phyloP scores from a whole-genome alignment of 2,329 filamentous ascomycete genomes.

The Botrytis byssoidea region DNA sequence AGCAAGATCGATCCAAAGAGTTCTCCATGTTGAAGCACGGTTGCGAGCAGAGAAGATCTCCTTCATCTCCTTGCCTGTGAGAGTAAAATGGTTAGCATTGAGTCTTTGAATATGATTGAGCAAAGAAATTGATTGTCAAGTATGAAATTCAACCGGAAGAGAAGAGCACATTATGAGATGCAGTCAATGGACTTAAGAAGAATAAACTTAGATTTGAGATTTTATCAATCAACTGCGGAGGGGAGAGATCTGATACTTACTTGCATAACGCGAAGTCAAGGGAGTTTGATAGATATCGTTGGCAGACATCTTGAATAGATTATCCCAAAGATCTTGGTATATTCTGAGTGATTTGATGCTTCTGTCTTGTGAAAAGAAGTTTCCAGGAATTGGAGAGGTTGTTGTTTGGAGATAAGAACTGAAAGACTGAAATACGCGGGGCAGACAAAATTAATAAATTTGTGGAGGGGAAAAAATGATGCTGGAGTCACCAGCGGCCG shows the following conservation, averaged over 20 bases:
- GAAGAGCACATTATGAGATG: background rate
- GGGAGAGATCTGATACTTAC: constrained; percentile 24
- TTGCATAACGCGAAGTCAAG: constrained; percentile 68
- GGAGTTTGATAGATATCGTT: constrained; percentile 64
- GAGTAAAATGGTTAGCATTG: constrained; percentile 7
- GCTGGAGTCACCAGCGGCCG: background rate
- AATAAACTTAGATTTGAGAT: background rate
- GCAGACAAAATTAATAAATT: background rate
- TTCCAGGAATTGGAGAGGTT: background rate
- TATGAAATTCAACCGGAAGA: background rate
- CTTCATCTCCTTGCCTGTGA: constrained; percentile 59
- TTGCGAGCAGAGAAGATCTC: constrained; percentile 76
- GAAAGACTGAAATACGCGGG: background rate
- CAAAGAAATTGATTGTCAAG: background rate
- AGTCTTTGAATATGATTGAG: background rate
- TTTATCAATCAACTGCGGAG: background rate
- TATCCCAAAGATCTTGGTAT: background rate
- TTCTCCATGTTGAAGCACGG: constrained; percentile 45
- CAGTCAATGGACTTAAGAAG: background rate
- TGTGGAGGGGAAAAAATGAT: constrained; percentile 10
- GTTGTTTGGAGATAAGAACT: background rate
- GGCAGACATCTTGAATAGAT: constrained; percentile 30
- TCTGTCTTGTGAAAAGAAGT: background rate
- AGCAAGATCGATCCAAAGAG: constrained; percentile 81
- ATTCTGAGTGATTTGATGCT: background rate